Evolutionary conservation across 805 yeast species (phyloP).

Genomic region (Starmerella gropengiesseri): DNA sequence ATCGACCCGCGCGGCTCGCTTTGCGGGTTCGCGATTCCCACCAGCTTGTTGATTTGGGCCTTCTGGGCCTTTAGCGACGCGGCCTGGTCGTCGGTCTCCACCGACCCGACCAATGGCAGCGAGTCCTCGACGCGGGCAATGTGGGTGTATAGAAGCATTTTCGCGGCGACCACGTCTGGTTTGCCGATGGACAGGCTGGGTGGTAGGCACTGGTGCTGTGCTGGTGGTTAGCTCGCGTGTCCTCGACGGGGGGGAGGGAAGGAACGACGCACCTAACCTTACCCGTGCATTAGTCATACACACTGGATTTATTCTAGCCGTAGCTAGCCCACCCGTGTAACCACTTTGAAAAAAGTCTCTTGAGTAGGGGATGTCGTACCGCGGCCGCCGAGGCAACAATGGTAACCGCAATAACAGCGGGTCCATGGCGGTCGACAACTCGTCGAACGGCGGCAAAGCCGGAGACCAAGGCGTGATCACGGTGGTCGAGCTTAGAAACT

Average conservation of each 20-base stretch:
- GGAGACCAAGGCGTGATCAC: slow-evolving; percentile 24
- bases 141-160: slow-evolving; percentile 31
- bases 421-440: slow-evolving; percentile 29
- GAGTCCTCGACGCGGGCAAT: slow-evolving; percentile 32
- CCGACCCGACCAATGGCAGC: slow-evolving; percentile 82
- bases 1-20: slow-evolving; percentile 79
- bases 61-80: slow-evolving; percentile 61
- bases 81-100: slow-evolving; percentile 58
- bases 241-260: too few relatives aligned
- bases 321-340: too few relatives aligned
- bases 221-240: too few relatives aligned
- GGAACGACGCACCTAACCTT: too few relatives aligned
- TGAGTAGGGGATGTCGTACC: slow-evolving; percentile 6
- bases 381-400: slow-evolving; percentile 18
- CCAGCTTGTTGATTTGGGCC: slow-evolving; percentile 67
- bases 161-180: too few relatives aligned
- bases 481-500: slow-evolving; percentile 53
- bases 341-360: not conserved
- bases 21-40: slow-evolving; percentile 62
- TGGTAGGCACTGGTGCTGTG: too few relatives aligned
- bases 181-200: too few relatives aligned
- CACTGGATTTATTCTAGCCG: too few relatives aligned
- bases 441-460: slow-evolving; percentile 2
- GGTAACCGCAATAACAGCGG: slow-evolving; percentile 25
- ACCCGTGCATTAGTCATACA: too few relatives aligned